phyloP scores from a whole-genome alignment of 176 grass and related monocot species.

The Musa schizocarpa region DNA sequence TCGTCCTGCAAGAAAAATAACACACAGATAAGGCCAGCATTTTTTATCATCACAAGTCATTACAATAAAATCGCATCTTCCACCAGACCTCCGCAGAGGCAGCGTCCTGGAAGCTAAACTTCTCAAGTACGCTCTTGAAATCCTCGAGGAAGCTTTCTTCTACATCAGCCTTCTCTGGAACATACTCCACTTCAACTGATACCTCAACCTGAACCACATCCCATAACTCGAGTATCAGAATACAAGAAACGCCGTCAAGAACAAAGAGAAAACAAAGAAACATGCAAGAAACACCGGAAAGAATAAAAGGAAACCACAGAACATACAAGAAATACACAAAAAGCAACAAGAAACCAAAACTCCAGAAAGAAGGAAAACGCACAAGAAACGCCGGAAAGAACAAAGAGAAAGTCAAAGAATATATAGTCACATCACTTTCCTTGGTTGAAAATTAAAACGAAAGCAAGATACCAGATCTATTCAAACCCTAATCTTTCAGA shows the following conservation, averaged over 20 bases:
- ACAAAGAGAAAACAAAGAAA: too few relatives aligned
- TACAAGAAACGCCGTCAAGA: too few relatives aligned
- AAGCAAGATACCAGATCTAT: too few relatives aligned
- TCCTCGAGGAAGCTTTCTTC: slow-evolving; percentile 53
- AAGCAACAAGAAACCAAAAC: too few relatives aligned
- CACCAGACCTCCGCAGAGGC: slow-evolving; percentile 29
- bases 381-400: too few relatives aligned
- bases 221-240: background rate
- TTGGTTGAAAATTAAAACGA: too few relatives aligned
- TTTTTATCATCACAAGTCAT: too few relatives aligned
- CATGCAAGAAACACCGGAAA: too few relatives aligned
- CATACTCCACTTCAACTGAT: slow-evolving; percentile 64
- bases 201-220: slow-evolving; percentile 29
- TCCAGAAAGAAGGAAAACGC: too few relatives aligned
- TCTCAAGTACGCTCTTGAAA: slow-evolving; percentile 69
- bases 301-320: too few relatives aligned
- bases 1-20: slow-evolving; percentile 30
- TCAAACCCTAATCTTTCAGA: background rate
- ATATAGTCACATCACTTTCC: background rate
- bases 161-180: slow-evolving; percentile 71
- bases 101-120: slow-evolving; percentile 74
- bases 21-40: background rate
- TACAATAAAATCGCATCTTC: background rate
- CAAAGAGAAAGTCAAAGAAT: background rate
- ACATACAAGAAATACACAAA: too few relatives aligned